Conservation (phyloP, 345 rosid species). For the Aquilaria yunnanensis region DNA sequence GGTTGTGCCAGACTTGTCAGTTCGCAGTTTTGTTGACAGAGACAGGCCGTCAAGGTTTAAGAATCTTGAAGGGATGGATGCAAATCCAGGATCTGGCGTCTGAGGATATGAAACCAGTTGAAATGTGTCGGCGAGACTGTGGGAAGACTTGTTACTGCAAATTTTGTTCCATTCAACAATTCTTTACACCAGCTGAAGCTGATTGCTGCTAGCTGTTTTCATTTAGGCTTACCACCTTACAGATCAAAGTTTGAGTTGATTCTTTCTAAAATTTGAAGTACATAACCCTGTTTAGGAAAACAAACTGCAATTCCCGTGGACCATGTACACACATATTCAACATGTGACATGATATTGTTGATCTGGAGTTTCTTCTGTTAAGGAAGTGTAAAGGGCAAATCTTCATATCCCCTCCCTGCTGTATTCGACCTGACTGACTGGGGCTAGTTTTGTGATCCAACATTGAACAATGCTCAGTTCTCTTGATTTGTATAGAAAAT, state of each 20-base stretch:
- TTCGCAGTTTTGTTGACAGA: constrained; percentile 53
- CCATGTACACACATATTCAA: no score
- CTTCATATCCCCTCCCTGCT: no score
- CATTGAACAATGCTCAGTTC: no score
- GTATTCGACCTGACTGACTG: no score
- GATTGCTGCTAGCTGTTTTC: constrained; percentile 5
- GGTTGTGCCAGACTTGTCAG: constrained; percentile 53
- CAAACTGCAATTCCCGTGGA: no score
- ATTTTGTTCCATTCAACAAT: neutral
- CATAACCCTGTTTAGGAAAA: no score
- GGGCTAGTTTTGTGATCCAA: no score
- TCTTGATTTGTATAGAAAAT: no score
- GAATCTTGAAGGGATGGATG: constrained; percentile 33
- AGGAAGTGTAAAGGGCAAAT: no score
- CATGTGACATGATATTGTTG: no score
- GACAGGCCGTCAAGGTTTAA: constrained; percentile 70
- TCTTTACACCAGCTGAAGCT: neutral
- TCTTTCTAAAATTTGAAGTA: neutral
- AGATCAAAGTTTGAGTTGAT: neutral
- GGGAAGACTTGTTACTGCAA: neutral
- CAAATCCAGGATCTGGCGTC: constrained; percentile 19
- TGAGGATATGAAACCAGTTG: constrained; percentile 3
- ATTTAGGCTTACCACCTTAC: neutral
- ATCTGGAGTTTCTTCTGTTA: no score
- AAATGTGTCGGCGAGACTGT: constrained; percentile 9